Evolutionary conservation across 2,329 filamentous ascomycete genomes (phyloP).

Genomic region (Stagonosporopsis rhizophila): DNA sequence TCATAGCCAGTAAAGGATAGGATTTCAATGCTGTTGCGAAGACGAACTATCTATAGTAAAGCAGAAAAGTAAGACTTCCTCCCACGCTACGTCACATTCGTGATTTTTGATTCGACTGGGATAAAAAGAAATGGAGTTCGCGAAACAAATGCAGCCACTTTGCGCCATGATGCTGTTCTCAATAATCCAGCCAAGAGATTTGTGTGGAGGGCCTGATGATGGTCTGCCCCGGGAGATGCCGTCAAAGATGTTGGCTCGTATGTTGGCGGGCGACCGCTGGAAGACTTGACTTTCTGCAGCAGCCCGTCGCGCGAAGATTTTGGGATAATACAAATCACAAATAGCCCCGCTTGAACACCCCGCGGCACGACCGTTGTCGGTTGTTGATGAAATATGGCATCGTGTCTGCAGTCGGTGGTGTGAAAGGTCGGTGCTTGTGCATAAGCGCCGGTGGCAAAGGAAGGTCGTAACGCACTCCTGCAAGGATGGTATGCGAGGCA

Average conservation of each 20-base stretch:
- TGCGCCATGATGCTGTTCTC: conserved; percentile 2
- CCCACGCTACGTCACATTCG: conserved; percentile 36
- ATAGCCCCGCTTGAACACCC: neutral
- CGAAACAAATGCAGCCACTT: conserved; percentile 14
- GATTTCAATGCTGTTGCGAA: conserved; percentile 5
- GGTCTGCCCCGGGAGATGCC: conserved; percentile 5
- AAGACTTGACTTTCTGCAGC: neutral
- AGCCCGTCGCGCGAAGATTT: neutral
- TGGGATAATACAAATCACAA: neutral
- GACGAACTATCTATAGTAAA: neutral
- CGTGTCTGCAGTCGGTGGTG: conserved; percentile 7
- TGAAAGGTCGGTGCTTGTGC: conserved; percentile 26
- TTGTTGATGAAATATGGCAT: neutral
- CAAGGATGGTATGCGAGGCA: conserved; percentile 24
- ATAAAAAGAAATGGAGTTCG: neutral
- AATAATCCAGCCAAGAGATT: neutral
- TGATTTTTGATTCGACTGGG: conserved; percentile 21
- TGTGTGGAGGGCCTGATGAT: conserved; percentile 1
- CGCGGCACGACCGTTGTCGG: neutral
- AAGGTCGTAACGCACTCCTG: conserved; percentile 15
- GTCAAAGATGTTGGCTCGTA: neutral
- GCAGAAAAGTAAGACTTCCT: conserved; percentile 10
- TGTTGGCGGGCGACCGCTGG: neutral
- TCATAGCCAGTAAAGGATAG: neutral
- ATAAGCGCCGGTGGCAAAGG: conserved; percentile 30